Conservation (phyloP, 2,329 filamentous ascomycete species). For the Alternaria postmessia region DNA sequence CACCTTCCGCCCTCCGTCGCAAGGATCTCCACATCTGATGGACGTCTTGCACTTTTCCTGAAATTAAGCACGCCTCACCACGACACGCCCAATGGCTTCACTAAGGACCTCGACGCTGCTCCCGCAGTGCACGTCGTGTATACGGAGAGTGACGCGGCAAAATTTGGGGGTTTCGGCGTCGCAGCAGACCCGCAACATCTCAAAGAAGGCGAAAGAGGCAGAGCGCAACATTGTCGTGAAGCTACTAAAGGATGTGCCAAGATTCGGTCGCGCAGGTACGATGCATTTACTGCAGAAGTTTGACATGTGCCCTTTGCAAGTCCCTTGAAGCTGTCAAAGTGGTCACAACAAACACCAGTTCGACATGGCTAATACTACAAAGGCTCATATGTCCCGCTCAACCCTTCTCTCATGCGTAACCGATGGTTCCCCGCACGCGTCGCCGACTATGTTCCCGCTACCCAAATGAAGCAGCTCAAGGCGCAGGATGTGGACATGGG, state of each 20-base stretch:
- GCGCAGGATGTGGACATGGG: conserved; percentile 55
- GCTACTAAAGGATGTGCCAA: conserved; percentile 60
- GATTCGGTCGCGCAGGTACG: conserved; percentile 57
- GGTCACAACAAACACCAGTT: neutral
- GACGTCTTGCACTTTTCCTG: conserved; percentile 25
- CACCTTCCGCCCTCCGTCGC: conserved; percentile 30
- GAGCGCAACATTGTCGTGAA: conserved; percentile 58
- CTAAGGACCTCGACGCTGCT: conserved; percentile 42
- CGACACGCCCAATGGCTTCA: conserved; percentile 44
- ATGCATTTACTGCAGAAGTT: conserved; percentile 2
- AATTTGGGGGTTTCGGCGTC: conserved; percentile 38
- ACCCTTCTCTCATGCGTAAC: conserved; percentile 64
- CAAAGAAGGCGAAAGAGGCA: conserved; percentile 54
- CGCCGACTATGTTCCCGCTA: conserved; percentile 61
- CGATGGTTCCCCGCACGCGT: conserved; percentile 60
- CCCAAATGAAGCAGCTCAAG: conserved; percentile 56
- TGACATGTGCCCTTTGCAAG: neutral
- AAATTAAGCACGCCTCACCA: conserved; percentile 15
- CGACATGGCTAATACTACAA: conserved; percentile 27
- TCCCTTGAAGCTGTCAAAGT: conserved; percentile 5
- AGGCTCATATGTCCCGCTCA: conserved; percentile 63
- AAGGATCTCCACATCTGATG: conserved; percentile 38
- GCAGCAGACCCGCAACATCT: conserved; percentile 55
- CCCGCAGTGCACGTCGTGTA: conserved; percentile 51
- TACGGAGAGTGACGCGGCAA: conserved; percentile 44